Evolutionary conservation across 306 rosid species (phyloP).

Genomic region (Malus orientalis): DNA sequence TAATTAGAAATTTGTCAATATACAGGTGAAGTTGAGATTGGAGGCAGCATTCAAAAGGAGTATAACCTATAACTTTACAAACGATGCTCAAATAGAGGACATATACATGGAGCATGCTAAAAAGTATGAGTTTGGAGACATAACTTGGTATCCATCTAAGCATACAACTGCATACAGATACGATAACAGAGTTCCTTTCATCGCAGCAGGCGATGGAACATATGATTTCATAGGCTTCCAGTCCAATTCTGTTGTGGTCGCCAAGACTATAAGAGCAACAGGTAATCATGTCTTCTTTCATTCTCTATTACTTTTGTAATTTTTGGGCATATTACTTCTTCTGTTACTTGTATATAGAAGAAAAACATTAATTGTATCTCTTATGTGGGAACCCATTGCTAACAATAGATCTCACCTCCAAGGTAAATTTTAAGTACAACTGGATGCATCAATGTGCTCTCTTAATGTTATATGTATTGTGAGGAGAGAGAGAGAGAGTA

Average conservation of each 20-base stretch:
- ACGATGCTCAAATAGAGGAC: constrained; percentile 40
- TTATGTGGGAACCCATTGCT: neutral
- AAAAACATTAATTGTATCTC: neutral
- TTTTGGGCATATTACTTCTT: neutral
- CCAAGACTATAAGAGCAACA: constrained; percentile 44
- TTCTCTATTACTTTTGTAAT: neutral
- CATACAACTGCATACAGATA: constrained; percentile 52
- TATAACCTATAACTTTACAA: constrained; percentile 39
- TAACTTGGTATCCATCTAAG: constrained; percentile 73
- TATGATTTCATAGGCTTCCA: constrained; percentile 70
- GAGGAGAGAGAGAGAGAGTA: neutral
- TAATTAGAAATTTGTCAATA: neutral
- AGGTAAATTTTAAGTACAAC: no score
- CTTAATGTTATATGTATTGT: neutral
- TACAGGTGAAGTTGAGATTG: constrained; percentile 54
- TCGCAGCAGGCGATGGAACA: constrained; percentile 39
- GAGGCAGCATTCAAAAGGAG: constrained; percentile 66
- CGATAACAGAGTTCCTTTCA: constrained; percentile 50
- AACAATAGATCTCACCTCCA: neutral
- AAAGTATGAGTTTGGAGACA: constrained; percentile 58
- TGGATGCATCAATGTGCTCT: no score
- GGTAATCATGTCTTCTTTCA: constrained; percentile 19
- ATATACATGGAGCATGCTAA: constrained; percentile 42
- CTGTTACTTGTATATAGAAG: neutral
- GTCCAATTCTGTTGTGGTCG: constrained; percentile 33